Percentiles rank a stretch among this genome's conserved stretches.
Conservation (phyloP, 2,329 filamentous ascomycete species). For the Pestalotiopsis sp. region DNA sequence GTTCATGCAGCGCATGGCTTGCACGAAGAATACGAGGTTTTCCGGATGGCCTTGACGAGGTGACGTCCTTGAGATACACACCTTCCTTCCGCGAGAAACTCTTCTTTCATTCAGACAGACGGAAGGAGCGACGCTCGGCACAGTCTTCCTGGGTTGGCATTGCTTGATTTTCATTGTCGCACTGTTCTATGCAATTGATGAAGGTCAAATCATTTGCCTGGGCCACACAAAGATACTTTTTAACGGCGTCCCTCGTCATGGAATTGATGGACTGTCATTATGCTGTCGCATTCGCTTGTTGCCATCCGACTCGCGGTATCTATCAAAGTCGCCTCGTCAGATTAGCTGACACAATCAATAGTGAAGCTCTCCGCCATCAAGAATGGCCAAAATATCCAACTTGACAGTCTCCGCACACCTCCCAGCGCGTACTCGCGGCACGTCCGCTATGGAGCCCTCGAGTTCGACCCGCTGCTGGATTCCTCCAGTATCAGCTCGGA, state of each 20-base stretch:
- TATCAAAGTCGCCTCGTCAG: neutral
- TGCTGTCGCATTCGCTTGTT: neutral
- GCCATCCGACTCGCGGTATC: neutral
- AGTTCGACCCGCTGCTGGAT: constrained; percentile 83
- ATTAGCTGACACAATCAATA: constrained; percentile 18
- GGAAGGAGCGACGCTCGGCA: neutral
- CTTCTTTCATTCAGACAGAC: neutral
- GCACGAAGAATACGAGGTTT: neutral
- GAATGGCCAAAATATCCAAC: constrained; percentile 46
- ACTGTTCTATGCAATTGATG: neutral
- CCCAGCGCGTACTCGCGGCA: constrained; percentile 77
- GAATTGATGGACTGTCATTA: neutral
- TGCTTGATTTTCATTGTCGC: neutral
- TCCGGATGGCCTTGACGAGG: neutral
- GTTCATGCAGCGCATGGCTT: constrained; percentile 18
- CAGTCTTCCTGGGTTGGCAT: neutral
- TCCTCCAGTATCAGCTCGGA: constrained; percentile 85
- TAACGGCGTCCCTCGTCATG: neutral
- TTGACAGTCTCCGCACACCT: constrained; percentile 76
- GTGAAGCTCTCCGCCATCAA: constrained; percentile 52
- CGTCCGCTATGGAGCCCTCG: constrained; percentile 80
- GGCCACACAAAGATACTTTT: neutral
- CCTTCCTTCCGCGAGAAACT: neutral
- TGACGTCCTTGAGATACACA: neutral
- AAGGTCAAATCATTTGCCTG: neutral